Base-by-base conservation (phyloP, 2,329 filamentous ascomycete species). In the Aspergillus versicolor region DNA sequence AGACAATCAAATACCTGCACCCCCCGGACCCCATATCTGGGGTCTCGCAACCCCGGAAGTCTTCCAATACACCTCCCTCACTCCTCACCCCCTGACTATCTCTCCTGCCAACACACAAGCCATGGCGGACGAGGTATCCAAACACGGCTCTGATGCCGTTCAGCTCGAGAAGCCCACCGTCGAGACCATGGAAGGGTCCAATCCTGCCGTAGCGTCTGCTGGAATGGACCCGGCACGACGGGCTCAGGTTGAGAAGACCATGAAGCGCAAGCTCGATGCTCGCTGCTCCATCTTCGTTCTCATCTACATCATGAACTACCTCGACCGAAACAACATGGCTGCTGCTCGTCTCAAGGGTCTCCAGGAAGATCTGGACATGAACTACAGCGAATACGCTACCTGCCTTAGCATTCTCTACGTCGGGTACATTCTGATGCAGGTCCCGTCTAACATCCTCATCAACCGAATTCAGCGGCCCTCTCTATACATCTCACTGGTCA, bases 371-470 rank as follows among this genome's bases (percentile, higher is more conserved):
- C 46, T 56, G 8, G n/a, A 45, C 38, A 24, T 56, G 38, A 12
- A 45, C 30, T 49, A 50, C 45, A 40, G 24, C 40, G 27, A 56
- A 43, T 56, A 56, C 46, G 47, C 45, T 12, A 50, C 47, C 17
- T 49, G 45, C 15, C 45, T 56, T 4, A 44, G 38, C 11, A 50
- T 56, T 21, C 40, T 56, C 12, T 56, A 49, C 9, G 53, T 50
- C 12, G 53, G 53, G 3, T 56, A 56, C 19, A 56, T 56, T 38
- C 30, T 50, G 8, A 49, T 56, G 45, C 53, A 56, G 30, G 45
- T 56, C 7, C 79, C 78, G 0, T 78, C 76, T 19, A 81, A 80
- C 60, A 65, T 81, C 27, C 73, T 77, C 52, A 70, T 81, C 52
- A 77, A 78, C 30, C 74, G 73, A 5, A 76, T 76, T 57, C 76